Evolutionary conservation across 2,329 filamentous ascomycete genomes (phyloP).

Genomic region (Epichloe brachyelytri): DNA sequence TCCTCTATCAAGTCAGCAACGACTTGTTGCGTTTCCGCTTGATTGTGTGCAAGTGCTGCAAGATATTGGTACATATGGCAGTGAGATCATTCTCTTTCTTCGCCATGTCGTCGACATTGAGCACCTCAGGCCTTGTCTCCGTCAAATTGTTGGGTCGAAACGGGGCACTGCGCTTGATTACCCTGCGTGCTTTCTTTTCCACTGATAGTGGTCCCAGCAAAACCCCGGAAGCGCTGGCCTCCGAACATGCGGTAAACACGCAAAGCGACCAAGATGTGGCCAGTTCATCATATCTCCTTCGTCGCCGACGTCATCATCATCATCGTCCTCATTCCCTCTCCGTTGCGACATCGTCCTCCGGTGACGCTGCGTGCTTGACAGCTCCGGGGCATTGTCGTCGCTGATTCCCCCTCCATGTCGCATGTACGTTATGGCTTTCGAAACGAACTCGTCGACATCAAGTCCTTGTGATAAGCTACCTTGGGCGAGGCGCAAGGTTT

Average conservation of each 20-base stretch:
- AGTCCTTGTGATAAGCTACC: constrained; percentile 63
- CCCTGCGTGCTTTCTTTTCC: constrained; percentile 66
- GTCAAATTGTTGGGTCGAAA: constrained; percentile 55
- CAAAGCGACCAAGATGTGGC: constrained; percentile 67
- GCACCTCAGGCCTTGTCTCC: constrained; percentile 65
- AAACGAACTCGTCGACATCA: constrained; percentile 83
- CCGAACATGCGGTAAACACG: constrained; percentile 58
- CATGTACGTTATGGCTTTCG: constrained; percentile 85
- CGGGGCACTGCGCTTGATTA: constrained; percentile 56
- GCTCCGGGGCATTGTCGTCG: constrained; percentile 36
- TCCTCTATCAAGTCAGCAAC: constrained; percentile 31
- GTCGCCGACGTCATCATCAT: constrained; percentile 50
- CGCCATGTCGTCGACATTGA: constrained; percentile 61
- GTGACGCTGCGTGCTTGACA: constrained; percentile 36
- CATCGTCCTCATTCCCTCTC: constrained; percentile 30
- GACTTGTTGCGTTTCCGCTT: constrained; percentile 32
- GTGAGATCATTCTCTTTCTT: constrained; percentile 71
- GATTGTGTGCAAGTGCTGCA: constrained; percentile 43
- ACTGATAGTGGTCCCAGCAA: constrained; percentile 78
- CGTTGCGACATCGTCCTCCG: constrained; percentile 21
- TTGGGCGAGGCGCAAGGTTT: constrained; percentile 59
- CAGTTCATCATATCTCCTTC: constrained; percentile 74
- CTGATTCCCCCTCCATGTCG: constrained; percentile 46
- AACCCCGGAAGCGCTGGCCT: constrained; percentile 73
- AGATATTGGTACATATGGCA: constrained; percentile 63